These are phyloP conservation scores for Tricholomella constricta DNA, from an alignment of 768 basidiomycete species.

Conservation along the genomic window DNA sequence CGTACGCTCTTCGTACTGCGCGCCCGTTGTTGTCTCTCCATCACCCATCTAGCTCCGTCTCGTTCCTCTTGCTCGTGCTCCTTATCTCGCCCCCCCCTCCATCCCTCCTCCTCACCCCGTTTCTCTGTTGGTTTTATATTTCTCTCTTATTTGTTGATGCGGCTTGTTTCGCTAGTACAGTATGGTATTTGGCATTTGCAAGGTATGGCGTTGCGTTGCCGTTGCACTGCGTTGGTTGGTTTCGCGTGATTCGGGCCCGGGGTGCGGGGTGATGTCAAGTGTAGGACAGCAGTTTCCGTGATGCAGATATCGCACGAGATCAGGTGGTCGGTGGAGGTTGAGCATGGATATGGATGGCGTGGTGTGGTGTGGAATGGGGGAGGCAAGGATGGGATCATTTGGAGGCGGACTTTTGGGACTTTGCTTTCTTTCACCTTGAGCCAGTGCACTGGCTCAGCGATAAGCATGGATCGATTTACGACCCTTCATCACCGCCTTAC, in stretches of 20 bases:
- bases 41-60: conserved; percentile 6
- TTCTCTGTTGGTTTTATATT: conserved; percentile 17
- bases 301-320: too few species aligned
- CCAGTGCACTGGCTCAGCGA: neutral
- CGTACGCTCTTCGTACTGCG: conserved; percentile 15
- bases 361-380: neutral
- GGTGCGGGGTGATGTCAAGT: neutral
- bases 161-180: conserved; percentile 18
- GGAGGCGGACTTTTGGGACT: neutral
- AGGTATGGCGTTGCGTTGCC: conserved; percentile 7
- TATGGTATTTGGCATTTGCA: conserved; percentile 21
- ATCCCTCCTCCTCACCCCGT: neutral
- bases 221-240: neutral
- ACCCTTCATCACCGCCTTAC: neutral
- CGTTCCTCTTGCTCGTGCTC: conserved; percentile 10
- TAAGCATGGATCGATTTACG: neutral
- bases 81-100: conserved; percentile 10
- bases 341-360: neutral
- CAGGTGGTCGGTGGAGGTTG: too few species aligned
- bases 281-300: neutral
- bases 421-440: neutral
- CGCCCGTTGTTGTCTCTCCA: conserved; percentile 15
- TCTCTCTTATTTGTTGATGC: conserved; percentile 13
- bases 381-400: neutral
- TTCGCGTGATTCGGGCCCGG: neutral